Evolutionary conservation across 2,329 filamentous ascomycete genomes (phyloP), one percentile per base, ranked within the genome.

Genomic region (Fusarium domesticum): DNA sequence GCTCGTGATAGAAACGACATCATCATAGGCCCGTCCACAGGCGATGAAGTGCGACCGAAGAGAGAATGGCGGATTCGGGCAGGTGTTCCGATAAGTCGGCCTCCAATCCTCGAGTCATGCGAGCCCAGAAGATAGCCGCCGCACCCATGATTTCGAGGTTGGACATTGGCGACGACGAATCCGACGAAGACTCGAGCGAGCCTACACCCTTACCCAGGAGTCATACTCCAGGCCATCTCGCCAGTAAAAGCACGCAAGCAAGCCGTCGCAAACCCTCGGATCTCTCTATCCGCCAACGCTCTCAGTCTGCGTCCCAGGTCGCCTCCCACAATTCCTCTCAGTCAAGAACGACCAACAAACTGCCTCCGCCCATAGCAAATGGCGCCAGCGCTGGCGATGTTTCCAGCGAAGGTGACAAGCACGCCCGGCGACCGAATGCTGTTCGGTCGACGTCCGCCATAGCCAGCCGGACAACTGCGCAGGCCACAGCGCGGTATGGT

Each of bases 181-280:
- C 59, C 15, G 58, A 62, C 34, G 65, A 71, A 17, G 59, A 61
- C 41, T 65, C 58, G 28, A 59, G 57, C 56, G 66, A 69, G 45
- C 59, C 60, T 45, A 64, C 62, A 42, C 65, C 72, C 37, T 60
- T 77, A 35, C 68, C 72, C 19, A 74, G 80, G 53, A 82, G 75
- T 59, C 80, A 84, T 61, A 84, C 80, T 2, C 80, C 80, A 1
- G 79, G 80, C 45, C 79, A 83, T 56, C 71, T 83, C 32, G 68
- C 81, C 11, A 74, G 76, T 53, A 82, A 77, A 67, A 80, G 76
- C 65, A 74, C 56, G 39, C 60, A 76, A 48, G 71, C 73, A 42
- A 69, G 69, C 47, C 71, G 73, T 45, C 70, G 72, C 39, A 78
- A 75, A 52, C 64, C 73, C 19, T 73, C 77, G 18, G 77, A 81